Base-by-base conservation (phyloP, 805 yeast genomes). In the Saccharomyces eubayanus region DNA sequence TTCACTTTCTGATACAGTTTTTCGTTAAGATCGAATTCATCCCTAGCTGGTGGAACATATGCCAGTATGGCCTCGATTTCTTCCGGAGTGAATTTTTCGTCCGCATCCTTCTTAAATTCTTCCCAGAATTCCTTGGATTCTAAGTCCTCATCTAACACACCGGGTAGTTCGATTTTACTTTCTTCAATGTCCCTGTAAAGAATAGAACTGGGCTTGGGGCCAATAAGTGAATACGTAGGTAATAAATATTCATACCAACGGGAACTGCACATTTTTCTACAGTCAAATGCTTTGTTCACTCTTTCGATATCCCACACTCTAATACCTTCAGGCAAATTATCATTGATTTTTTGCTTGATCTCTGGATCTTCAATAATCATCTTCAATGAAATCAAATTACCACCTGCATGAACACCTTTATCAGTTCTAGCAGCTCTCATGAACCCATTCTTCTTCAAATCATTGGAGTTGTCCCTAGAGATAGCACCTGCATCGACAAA, bases 321-420 rank as follows among this genome's bases (percentile, higher is more conserved):
- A 59, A 94, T 89, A 57, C 88, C 91, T 8, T 80, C 90, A 1
- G 99, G 99, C 52, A 94, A 75, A 30, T 75, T 68, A 1, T 75
- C 70, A 69, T 94, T 94, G 70, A 94, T 85, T 67, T 84, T 87
- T 48, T 77, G 76, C 46, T 85, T 77, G 51, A 89, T 78, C 52
- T 89, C 85, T 12, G 77, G 81, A 63, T 91, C 71, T 49, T 58
- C 62, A 20, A 58, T 57, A 62, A 89, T 88, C 76, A 91, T 72
- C 67, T 91, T 91, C 61, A 87, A 74, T 14, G 95, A 85, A 47
- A 92, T 80, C 24, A 90, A 89, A 68, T 91, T 91, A 29, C 97
- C 97, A 1, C 97, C 96, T 11, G 98, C 97, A 71, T 91, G 98
- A 27, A 91, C 98, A 56, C 97, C 98, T 70, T 92, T 92, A 70